Evolutionary conservation across 495 filamentous ascomycete genomes (phyloP).

Genomic region (Tetracladium marchalianum): DNA sequence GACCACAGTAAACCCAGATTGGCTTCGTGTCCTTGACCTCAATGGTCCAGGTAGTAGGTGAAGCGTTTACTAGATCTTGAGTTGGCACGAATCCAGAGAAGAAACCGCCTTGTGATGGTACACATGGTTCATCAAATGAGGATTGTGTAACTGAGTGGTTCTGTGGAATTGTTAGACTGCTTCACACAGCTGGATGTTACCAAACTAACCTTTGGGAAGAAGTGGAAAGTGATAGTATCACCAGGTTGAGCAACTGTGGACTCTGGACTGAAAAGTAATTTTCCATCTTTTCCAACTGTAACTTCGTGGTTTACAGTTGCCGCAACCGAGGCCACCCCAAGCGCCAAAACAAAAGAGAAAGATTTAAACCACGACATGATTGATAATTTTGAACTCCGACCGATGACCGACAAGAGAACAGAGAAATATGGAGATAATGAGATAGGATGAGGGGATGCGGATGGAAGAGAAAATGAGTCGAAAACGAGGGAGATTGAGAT

Average conservation of each 20-base stretch:
- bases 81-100: slow-evolving; percentile 18
- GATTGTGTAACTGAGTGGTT: slow-evolving; percentile 34
- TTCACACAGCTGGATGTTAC: too few species aligned
- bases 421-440: too few species aligned
- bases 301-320: slow-evolving; percentile 23
- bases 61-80: slow-evolving; percentile 27
- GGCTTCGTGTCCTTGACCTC: slow-evolving; percentile 52
- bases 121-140: slow-evolving; percentile 31
- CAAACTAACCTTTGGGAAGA: slow-evolving; percentile 17
- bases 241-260: neutral
- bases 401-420: too few species aligned
- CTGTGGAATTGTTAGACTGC: neutral
- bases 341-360: neutral
- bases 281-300: slow-evolving; percentile 20
- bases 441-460: too few species aligned
- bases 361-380: too few species aligned
- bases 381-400: too few species aligned
- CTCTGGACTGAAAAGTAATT: neutral
- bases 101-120: slow-evolving; percentile 22
- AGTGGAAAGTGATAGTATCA: slow-evolving; percentile 20
- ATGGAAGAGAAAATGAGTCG: too few species aligned
- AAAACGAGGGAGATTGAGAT: too few species aligned
- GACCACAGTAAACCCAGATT: slow-evolving; percentile 55
- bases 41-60: slow-evolving; percentile 45
- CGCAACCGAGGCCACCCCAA: slow-evolving; percentile 13